Evolutionary conservation across 768 basidiomycete species (phyloP).

Genomic region (Krasilnikovozyma curviuscula): DNA sequence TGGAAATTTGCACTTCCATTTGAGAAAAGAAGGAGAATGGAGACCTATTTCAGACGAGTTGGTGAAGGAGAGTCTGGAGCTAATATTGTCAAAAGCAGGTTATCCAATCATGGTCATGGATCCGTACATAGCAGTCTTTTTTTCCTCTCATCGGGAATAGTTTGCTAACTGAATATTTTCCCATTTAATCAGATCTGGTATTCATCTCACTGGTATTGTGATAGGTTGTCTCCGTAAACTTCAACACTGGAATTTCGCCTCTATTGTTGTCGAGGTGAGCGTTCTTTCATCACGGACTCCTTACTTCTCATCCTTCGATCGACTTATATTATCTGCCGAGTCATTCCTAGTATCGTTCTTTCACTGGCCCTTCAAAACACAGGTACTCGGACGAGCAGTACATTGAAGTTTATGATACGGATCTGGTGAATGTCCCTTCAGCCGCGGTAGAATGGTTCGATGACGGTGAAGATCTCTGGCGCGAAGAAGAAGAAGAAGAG

Average conservation of each 20-base stretch:
- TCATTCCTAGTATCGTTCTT: slow-evolving; percentile 18
- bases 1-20: slow-evolving; percentile 17
- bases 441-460: slow-evolving; percentile 14
- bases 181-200: slow-evolving; percentile 16
- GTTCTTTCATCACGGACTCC: not conserved
- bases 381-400: slow-evolving; percentile 23
- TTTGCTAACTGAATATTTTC: not conserved
- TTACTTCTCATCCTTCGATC: not conserved
- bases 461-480: slow-evolving; percentile 1
- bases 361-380: slow-evolving; percentile 22
- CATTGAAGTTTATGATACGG: slow-evolving; percentile 25
- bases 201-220: slow-evolving; percentile 23
- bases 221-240: slow-evolving; percentile 19
- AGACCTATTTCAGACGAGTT: slow-evolving; percentile 23
- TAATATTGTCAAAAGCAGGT: slow-evolving; percentile 15
- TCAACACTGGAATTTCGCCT: slow-evolving; percentile 25
- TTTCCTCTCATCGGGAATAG: not conserved
- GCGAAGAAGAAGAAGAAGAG: slow-evolving; percentile 4
- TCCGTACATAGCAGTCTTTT: slow-evolving; percentile 20
- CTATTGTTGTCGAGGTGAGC: slow-evolving; percentile 21
- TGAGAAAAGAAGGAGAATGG: slow-evolving; percentile 18
- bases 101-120: slow-evolving; percentile 21
- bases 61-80: slow-evolving; percentile 21
- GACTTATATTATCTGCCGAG: not conserved
- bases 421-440: slow-evolving; percentile 21